phyloP scores from a whole-genome alignment of 2,329 filamentous ascomycete species.

The Coniella lustricola region DNA sequence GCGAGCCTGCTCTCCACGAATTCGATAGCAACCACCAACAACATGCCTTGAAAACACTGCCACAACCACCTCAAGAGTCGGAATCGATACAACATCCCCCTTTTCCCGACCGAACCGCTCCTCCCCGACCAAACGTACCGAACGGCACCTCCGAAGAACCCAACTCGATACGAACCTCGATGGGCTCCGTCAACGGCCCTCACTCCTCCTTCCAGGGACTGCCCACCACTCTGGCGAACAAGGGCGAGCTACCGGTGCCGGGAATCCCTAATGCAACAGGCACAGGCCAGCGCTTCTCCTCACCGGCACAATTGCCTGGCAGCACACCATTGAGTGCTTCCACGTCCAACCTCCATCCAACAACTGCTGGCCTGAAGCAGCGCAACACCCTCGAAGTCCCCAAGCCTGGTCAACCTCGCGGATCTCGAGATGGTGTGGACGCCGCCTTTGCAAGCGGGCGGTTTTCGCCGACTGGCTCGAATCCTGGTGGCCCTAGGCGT shows the following conservation, averaged over 20 bases:
- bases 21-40: constrained; percentile 26
- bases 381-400: constrained; percentile 87
- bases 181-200: constrained; percentile 25
- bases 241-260: constrained; percentile 19
- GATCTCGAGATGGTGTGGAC: constrained; percentile 67
- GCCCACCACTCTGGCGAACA: constrained; percentile 24
- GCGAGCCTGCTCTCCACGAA: constrained; percentile 20
- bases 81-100: constrained; percentile 16
- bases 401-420: constrained; percentile 55
- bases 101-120: constrained; percentile 23
- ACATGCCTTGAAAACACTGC: constrained; percentile 17
- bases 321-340: constrained; percentile 30
- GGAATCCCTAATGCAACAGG: constrained; percentile 15
- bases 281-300: constrained; percentile 53
- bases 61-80: constrained; percentile 20
- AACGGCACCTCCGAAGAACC: constrained; percentile 22
- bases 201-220: constrained; percentile 27
- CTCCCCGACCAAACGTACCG: constrained; percentile 12
- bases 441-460: constrained; percentile 65
- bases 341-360: constrained; percentile 43
- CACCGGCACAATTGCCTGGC: constrained; percentile 49
- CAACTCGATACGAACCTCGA: constrained; percentile 25
- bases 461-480: constrained; percentile 61
- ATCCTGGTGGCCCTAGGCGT: constrained; percentile 55
- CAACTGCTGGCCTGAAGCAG: constrained; percentile 60